phyloP scores from a whole-genome alignment of 345 rosid species.

The Brassica cretica region DNA sequence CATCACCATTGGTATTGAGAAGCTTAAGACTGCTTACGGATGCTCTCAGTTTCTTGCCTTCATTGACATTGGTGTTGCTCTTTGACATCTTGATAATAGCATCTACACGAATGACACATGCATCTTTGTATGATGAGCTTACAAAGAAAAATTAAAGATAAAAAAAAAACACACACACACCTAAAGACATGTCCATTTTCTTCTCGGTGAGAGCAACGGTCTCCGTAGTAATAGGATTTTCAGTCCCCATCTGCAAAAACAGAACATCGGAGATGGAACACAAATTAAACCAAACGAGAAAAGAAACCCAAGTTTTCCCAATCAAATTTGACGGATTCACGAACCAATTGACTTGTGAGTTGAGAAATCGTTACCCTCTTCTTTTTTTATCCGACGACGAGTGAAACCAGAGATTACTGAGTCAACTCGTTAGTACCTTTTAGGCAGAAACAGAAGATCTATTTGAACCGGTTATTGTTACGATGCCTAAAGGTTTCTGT shows the following conservation, averaged over 20 bases:
- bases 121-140: not conserved
- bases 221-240: constrained; percentile 66
- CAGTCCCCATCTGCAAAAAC: constrained; percentile 53
- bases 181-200: constrained; percentile 89
- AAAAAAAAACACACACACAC: constrained; percentile 33
- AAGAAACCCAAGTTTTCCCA: not conserved
- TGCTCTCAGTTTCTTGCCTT: constrained; percentile 55
- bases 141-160: not conserved
- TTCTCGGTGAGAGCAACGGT: constrained; percentile 82
- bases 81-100: constrained; percentile 87
- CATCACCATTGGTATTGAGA: not conserved
- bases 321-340: constrained; percentile 7
- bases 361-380: constrained; percentile 15
- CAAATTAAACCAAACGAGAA: not conserved
- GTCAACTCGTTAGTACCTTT: constrained; percentile 14
- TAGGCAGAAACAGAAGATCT: not conserved
- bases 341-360: not conserved
- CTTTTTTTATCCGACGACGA: not conserved
- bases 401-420: constrained; percentile 17
- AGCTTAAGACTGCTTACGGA: constrained; percentile 42
- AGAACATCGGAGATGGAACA: not conserved
- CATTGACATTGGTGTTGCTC: constrained; percentile 43
- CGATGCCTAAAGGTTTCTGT: too few relatives aligned
- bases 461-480: too few relatives aligned
- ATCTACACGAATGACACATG: constrained; percentile 38